phyloP scores from a whole-genome alignment of 441 rosid species.

The Pelargonium myrrhifolium region DNA sequence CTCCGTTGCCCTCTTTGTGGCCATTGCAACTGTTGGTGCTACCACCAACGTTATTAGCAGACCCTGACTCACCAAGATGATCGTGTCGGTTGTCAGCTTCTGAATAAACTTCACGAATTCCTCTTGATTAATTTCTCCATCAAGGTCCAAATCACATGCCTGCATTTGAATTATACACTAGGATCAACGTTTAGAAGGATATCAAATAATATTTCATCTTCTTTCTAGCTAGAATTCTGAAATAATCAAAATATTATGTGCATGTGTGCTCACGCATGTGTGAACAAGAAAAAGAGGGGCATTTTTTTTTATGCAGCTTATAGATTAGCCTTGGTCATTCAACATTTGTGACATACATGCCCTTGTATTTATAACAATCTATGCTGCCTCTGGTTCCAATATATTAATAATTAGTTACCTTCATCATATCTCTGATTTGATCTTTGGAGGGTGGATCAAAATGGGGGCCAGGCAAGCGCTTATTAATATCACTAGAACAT shows the following conservation, averaged over 20 bases:
- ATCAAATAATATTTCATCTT: too few relatives aligned
- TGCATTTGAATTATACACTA: not conserved
- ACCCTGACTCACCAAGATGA: not conserved
- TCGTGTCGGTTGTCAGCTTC: not conserved
- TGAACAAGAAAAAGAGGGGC: too few relatives aligned
- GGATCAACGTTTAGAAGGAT: too few relatives aligned
- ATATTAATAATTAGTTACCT: slow-evolving; percentile 33
- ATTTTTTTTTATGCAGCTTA: too few relatives aligned
- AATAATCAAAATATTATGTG: too few relatives aligned
- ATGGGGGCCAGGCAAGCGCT: slow-evolving; percentile 87
- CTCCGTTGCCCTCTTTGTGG: not conserved
- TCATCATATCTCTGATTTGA: slow-evolving; percentile 43
- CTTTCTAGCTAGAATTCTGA: too few relatives aligned
- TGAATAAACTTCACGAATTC: not conserved
- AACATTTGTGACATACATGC: too few relatives aligned
- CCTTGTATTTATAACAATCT: too few relatives aligned
- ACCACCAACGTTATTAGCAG: not conserved
- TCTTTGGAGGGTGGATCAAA: slow-evolving; percentile 90
- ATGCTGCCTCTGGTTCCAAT: too few relatives aligned
- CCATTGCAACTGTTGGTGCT: not conserved
- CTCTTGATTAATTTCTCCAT: not conserved
- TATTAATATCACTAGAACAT: slow-evolving; percentile 64
- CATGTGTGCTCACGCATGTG: too few relatives aligned
- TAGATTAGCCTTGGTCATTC: too few relatives aligned
- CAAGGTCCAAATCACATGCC: not conserved